Base-by-base conservation (phyloP, 164 flowering plant species). In the Piper longum region DNA sequence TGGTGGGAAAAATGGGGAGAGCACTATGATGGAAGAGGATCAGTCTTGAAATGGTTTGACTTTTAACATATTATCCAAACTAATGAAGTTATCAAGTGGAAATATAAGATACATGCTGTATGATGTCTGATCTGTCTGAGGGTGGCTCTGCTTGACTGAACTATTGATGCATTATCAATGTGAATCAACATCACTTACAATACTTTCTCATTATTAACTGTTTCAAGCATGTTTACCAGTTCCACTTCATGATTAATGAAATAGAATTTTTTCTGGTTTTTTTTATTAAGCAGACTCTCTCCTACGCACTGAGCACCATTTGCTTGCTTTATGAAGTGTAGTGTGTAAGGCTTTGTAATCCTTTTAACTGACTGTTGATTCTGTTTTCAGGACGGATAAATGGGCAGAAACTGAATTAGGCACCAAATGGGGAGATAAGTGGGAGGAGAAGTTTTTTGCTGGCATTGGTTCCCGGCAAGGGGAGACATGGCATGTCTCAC, bases 1-100 rank as follows among this genome's bases (percentile, higher is more conserved):
- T 92, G 96, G 98, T 92, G 98, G 98, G 98, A 92, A 77, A 89
- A 86, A 70, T 92, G 98, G 98, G 98, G 98, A 72, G 98, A 92
- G 75, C 80, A 86, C 71, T 92, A 81, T 73, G 98, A 92, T 73
- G 98, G 98, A 82, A 81, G 85, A 68, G 96, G 98, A 79, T 86
- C 96, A 48, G 96, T 92, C 65, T 72, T 88, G 19, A 92, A 92
- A 92, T 89, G 98, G 98, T 91, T 70, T 67, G 55, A 43, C 41
- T 48, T 14, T 70, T 67, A 55, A 43, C 41, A 9, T 14, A 5
- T 48, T 14, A 48, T 9, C 52, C 11, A 14, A 48, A 2, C 52
- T 48, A 8, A 48, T 48, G 9, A 9, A 48, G 11, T 48, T 48
- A 9, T 48, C 14, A 48, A 48, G 14, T 48, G 36, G 36, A 26